Base-by-base conservation (phyloP, 306 rosid species). In the Argentina anserina region DNA sequence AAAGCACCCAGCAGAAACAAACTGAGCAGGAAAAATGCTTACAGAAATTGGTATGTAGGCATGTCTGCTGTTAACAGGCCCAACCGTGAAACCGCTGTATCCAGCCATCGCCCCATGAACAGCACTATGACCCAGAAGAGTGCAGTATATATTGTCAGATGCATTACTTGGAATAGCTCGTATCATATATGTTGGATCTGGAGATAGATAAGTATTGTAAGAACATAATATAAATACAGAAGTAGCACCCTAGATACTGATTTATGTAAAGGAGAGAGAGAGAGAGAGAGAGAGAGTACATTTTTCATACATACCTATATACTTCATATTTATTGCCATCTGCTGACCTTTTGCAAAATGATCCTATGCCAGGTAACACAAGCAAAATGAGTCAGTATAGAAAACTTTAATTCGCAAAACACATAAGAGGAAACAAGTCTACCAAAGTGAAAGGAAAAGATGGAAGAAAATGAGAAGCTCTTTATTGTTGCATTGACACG, bases 91-190 rank as follows among this genome's bases (percentile, higher is more conserved):
- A 67, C 97, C 97, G 42, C 90, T 87, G 81, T 77, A 94, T 64
- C 98, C 98, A 33, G 97, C 97, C 98, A 91, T 94, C 81, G 96
- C 96, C 69, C 96, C 98, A 74, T 91, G 98, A 64, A 94, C 91
- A 81, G 91, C 96, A 72, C 98, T 73, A 14, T 94, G 98, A 71
- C 97, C 98, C 80, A 94, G 97, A 80, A 94, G 98, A 23, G 97
- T 94, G 83, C 98, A 89, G 86, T 89, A 91, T 73, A 94, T 73
- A 78, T 89, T 94, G 88, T 94, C 98, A 1, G 95, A 89, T 69
- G 98, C 97, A 83, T 86, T 94, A 83, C 98, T 94, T 60, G 98
- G 98, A 80, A 94, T 81, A 42, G 98, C 98, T 78, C 97, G 91
- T 85, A 93, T 89, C 98, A 93, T 93, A 76, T 91, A 93, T 20